Evolutionary conservation across 1,284 basidiomycete species (phyloP).

Genomic region (Gomphus bonarii): DNA sequence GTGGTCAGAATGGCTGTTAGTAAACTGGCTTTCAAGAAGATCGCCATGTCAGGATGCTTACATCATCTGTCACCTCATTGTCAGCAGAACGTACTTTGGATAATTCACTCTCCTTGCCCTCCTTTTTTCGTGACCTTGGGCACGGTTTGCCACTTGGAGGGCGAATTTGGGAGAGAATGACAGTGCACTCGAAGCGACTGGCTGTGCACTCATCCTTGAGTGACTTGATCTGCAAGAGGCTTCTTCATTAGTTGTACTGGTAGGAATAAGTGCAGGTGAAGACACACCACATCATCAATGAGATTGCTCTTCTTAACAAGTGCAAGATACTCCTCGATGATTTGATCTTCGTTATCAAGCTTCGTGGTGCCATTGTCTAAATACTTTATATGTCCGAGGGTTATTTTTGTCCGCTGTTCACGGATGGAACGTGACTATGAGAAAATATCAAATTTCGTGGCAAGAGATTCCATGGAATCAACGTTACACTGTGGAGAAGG

Average conservation of each 20-base stretch:
- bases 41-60: neutral
- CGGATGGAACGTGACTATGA: neutral
- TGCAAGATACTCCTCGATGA: neutral
- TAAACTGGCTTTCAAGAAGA: neutral
- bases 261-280: neutral
- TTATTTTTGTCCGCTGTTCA: neutral
- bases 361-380: neutral
- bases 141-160: neutral
- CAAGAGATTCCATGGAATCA: neutral
- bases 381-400: neutral
- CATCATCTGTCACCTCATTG: neutral
- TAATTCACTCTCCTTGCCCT: neutral
- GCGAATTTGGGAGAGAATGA: neutral
- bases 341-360: neutral
- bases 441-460: no score
- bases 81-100: neutral
- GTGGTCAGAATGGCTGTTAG: neutral
- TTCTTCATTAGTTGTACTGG: neutral
- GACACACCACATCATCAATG: neutral
- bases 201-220: neutral
- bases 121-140: neutral
- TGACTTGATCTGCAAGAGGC: neutral
- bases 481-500: neutral
- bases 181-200: neutral
- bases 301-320: neutral